Evolutionary conservation across 2,329 filamentous ascomycete species (phyloP).

Genomic region (Monascus ruber): DNA sequence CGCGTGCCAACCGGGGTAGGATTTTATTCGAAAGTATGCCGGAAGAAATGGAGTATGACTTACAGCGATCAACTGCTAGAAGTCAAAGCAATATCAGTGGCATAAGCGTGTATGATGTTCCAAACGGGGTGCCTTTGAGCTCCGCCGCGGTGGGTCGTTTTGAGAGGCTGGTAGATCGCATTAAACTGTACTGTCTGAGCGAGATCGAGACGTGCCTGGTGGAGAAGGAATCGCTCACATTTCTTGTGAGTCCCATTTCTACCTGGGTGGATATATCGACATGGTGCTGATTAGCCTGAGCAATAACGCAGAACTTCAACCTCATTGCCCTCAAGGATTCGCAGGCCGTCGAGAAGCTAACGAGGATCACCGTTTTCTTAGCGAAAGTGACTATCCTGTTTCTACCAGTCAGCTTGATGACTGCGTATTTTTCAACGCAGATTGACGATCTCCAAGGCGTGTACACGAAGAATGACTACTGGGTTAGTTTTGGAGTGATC

Average conservation of each 20-base stretch:
- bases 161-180: conserved; percentile 48
- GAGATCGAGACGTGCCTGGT: conserved; percentile 54
- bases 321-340: conserved; percentile 66
- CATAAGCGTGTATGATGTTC: conserved; percentile 9
- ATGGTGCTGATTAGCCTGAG: conserved; percentile 1
- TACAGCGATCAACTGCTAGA: conserved; percentile 19
- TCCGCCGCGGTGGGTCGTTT: conserved; percentile 47
- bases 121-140: conserved; percentile 31
- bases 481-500: conserved; percentile 55
- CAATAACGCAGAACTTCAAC: conserved; percentile 56
- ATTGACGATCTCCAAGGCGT: conserved; percentile 43
- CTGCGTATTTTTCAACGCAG: conserved; percentile 60
- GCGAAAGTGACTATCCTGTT: conserved; percentile 68
- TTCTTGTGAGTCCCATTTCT: conserved; percentile 41
- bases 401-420: conserved; percentile 63
- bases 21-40: conserved; percentile 12
- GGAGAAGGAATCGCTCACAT: conserved; percentile 59
- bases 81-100: conserved; percentile 15
- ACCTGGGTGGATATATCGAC: neutral
- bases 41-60: conserved; percentile 28
- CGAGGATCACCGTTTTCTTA: conserved; percentile 58
- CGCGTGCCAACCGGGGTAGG: conserved; percentile 12
- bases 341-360: conserved; percentile 58
- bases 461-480: conserved; percentile 56
- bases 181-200: conserved; percentile 49